These are phyloP conservation scores for Auricularia cornea DNA, from an alignment of 768 basidiomycete genomes.

Conservation along the genomic window DNA sequence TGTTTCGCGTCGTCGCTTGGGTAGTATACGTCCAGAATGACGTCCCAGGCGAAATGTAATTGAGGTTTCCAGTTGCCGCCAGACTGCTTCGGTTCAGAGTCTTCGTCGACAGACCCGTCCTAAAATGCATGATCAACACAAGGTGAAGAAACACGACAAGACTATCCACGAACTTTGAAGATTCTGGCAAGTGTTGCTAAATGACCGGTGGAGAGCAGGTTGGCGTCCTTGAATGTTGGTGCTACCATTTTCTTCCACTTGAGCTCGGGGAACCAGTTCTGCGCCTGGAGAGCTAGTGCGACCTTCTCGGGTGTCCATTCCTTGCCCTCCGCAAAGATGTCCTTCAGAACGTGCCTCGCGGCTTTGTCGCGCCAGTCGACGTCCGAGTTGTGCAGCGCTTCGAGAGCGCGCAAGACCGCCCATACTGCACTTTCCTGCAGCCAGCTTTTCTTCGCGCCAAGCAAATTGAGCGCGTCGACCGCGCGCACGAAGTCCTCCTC, in stretches of 20 bases:
- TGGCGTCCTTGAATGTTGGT: conserved; percentile 69
- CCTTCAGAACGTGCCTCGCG: conserved; percentile 38
- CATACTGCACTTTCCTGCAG: conserved; percentile 88
- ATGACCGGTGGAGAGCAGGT: conserved; percentile 64
- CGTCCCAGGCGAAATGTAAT: conserved; percentile 86
- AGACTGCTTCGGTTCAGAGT: conserved; percentile 44
- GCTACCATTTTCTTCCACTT: conserved; percentile 59
- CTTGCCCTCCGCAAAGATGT: conserved; percentile 45
- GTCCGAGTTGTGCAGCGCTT: conserved; percentile 46
- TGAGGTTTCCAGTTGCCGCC: conserved; percentile 75
- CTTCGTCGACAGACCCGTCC: conserved; percentile 41
- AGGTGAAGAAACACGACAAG: neutral
- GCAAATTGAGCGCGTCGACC: conserved; percentile 48
- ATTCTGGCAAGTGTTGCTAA: conserved; percentile 65
- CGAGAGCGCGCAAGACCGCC: conserved; percentile 56
- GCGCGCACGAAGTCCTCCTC: conserved; percentile 49
- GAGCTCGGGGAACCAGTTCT: conserved; percentile 46
- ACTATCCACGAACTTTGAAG: conserved; percentile 56
- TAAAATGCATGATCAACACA: conserved; percentile 24
- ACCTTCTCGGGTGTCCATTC: conserved; percentile 87
- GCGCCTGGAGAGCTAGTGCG: conserved; percentile 66
- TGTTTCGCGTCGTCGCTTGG: conserved; percentile 26
- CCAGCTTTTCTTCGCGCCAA: conserved; percentile 86
- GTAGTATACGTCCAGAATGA: conserved; percentile 67
- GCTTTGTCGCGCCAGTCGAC: conserved; percentile 69